Conservation (phyloP, 2,329 filamentous ascomycete genomes). For the Diatrype stigma region DNA sequence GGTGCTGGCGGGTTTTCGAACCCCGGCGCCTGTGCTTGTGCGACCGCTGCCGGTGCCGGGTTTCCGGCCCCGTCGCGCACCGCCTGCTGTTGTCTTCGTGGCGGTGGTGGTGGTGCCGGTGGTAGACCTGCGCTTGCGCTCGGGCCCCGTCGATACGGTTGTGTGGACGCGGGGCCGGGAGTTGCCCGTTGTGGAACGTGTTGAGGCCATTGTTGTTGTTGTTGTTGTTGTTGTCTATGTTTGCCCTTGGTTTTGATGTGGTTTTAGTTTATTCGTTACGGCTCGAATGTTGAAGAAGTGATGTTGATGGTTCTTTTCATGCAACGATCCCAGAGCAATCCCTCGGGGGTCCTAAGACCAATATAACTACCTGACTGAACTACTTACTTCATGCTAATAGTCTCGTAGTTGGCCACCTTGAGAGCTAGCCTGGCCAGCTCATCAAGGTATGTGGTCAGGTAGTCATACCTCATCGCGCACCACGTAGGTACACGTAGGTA, state of each 20-base stretch:
- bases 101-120: conserved; percentile 9
- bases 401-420: background rate
- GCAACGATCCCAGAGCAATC: no score
- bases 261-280: background rate
- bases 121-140: conserved; percentile 18
- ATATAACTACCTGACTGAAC: background rate
- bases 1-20: no score
- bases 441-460: background rate
- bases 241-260: background rate
- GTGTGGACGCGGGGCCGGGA: conserved; percentile 21
- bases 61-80: no score
- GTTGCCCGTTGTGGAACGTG: conserved; percentile 22
- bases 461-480: background rate
- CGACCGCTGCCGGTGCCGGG: no score
- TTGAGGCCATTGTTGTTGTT: conserved; percentile 16
- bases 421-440: background rate
- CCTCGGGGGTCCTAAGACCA: no score
- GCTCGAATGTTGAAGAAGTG: no score
- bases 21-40: no score
- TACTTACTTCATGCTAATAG: background rate
- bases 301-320: no score
- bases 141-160: conserved; percentile 20
- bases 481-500: no score
- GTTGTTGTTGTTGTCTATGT: background rate
- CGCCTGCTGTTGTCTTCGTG: conserved; percentile 5